Evolutionary conservation across 176 grass and related monocot genomes (phyloP), one percentile per base, ranked within the genome.

Genomic region (Phoenix roebelenii): DNA sequence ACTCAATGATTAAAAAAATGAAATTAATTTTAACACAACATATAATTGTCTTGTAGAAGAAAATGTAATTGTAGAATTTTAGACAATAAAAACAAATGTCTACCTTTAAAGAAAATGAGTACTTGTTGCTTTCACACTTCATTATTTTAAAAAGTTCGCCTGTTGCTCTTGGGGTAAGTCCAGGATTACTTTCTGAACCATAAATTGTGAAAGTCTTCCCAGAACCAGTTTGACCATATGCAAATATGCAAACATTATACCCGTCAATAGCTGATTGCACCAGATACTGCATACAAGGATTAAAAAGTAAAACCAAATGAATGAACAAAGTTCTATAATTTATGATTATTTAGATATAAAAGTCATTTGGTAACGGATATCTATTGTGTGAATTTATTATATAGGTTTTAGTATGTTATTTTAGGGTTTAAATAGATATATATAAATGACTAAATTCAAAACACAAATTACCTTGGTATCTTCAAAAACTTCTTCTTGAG

Each of bases 171-270:
- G 84, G 82, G 18, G 93, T 98, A 58, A 98, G 87, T 54, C 93
- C 93, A 67, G 71, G 88, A 72, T 89, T 85, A 50, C 67, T 83
- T 61, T 98, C 82, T 55, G 93, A 92, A 76, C 93, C 93, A 65
- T 89, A 98, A 57, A 98, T 98, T 18, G 93, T 98, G 18, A 92
- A 98, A 55, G 93, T 98, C 58, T 98, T 98, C 23, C 93, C 93
- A 7, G 93, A 98, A 68, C 93, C 93, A 64, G 93, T 98, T 98
- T 98, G 93, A 2, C 93, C 93, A 70, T 98, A 98, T 17, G 93
- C 93, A 89, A 98, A 98, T 75, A 98, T 98, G 69, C 93, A 98
- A 10, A 98, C 93, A 79, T 98, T 98, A 67, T 88, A 98, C 70
- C 93, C 93, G 74, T 98, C 93, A 61, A 98, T 88, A 49, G 93